These are phyloP conservation scores for Letharia lupina DNA, from an alignment of 495 filamentous ascomycete genomes.

Conservation along the genomic window DNA sequence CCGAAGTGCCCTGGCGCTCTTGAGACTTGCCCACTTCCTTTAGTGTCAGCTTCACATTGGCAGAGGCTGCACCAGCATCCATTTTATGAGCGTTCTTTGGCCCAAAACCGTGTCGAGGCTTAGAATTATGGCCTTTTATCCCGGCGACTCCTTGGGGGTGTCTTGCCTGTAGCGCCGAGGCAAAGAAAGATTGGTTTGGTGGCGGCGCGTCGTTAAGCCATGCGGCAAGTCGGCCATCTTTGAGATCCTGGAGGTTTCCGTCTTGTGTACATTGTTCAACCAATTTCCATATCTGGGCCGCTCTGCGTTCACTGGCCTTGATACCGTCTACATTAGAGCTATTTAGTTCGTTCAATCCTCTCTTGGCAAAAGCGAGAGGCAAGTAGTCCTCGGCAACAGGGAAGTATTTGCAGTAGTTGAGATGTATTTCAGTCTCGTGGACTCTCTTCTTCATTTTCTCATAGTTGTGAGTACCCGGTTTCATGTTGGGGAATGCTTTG, in stretches of 20 bases:
- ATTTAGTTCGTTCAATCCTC: not conserved
- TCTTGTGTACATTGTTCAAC: slow-evolving; percentile 8
- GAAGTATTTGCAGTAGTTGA: not conserved
- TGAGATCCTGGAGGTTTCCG: slow-evolving; percentile 2
- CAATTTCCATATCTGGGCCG: slow-evolving; percentile 15
- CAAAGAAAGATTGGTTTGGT: not conserved
- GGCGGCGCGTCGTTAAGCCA: not conserved
- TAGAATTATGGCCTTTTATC: not conserved
- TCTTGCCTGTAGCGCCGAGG: not conserved
- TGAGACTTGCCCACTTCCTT: not conserved
- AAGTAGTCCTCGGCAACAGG: not conserved
- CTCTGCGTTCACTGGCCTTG: not conserved
- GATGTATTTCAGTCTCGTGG: not conserved
- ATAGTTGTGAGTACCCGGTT: not conserved
- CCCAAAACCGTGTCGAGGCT: not conserved
- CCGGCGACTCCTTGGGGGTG: not conserved
- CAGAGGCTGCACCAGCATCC: not conserved
- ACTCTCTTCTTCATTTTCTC: not conserved
- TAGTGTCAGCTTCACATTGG: not conserved
- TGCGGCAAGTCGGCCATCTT: slow-evolving; percentile 1
- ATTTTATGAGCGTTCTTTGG: not conserved
- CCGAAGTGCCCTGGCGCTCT: not conserved
- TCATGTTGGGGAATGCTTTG: not conserved
- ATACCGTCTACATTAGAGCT: not conserved
- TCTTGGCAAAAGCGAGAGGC: slow-evolving; percentile 1